Evolutionary conservation across 331 rosid genomes (phyloP).

Genomic region (Erythrophleum ivorense): DNA sequence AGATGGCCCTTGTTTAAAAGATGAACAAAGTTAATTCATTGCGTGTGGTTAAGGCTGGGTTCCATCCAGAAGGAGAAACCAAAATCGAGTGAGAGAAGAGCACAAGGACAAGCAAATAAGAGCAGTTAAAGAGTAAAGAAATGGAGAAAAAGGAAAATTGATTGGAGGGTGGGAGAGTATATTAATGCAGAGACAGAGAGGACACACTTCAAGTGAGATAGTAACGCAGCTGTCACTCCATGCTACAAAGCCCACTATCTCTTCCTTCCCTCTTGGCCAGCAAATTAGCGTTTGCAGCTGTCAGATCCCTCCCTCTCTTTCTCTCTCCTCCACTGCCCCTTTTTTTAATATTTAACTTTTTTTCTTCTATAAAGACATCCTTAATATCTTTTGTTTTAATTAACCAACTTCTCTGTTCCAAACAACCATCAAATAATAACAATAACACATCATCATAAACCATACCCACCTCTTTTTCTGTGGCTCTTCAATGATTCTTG

Average conservation of each 20-base stretch:
- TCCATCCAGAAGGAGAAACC: background rate
- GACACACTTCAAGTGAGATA: conserved; percentile 63
- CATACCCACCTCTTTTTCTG: conserved; percentile 46
- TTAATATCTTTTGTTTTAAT: conserved; percentile 37
- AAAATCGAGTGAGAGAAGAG: conserved; percentile 8
- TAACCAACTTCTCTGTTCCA: conserved; percentile 55
- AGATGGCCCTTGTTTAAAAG: background rate
- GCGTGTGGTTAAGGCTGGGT: background rate
- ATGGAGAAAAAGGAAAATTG: conserved; percentile 37
- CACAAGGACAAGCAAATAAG: conserved; percentile 36
- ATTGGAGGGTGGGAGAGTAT: conserved; percentile 69
- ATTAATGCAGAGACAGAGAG: conserved; percentile 74
- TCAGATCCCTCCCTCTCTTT: conserved; percentile 57
- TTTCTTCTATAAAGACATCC: background rate
- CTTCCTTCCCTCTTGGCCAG: conserved; percentile 63
- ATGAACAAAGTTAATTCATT: background rate
- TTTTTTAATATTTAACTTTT: background rate
- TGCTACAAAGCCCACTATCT: conserved; percentile 52
- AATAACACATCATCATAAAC: conserved; percentile 53
- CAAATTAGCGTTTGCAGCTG: conserved; percentile 86
- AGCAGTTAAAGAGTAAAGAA: conserved; percentile 23
- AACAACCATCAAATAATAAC: conserved; percentile 50
- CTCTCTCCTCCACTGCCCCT: conserved; percentile 31
- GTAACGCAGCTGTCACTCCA: conserved; percentile 86
- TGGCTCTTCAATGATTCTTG: conserved; percentile 51